These are phyloP conservation scores for Prunus persica DNA, from an alignment of 306 rosid species.

Conservation along the genomic window DNA sequence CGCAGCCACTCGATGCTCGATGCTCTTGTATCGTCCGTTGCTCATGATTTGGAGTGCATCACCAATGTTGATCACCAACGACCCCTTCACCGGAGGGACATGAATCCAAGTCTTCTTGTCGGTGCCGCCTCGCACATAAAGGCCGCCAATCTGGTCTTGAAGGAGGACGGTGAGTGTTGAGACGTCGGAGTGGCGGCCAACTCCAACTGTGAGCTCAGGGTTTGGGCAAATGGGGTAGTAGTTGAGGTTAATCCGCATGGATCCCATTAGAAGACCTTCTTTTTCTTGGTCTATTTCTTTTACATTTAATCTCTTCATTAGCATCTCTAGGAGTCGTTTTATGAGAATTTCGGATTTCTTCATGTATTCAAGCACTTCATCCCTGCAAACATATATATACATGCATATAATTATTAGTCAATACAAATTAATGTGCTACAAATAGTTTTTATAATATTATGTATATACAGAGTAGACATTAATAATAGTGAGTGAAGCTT, in stretches of 20 bases:
- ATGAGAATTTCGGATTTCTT: constrained; percentile 36
- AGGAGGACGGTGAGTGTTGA: constrained; percentile 56
- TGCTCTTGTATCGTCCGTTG: constrained; percentile 58
- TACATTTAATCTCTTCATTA: constrained; percentile 47
- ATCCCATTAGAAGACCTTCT: constrained; percentile 43
- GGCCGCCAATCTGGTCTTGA: constrained; percentile 59
- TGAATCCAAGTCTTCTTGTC: constrained; percentile 36
- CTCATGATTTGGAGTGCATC: constrained; percentile 63
- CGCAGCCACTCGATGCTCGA: constrained; percentile 52
- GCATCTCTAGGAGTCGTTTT: constrained; percentile 26
- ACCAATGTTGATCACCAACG: constrained; percentile 57
- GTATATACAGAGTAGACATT: no score
- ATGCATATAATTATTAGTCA: background rate
- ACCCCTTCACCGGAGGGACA: constrained; percentile 41
- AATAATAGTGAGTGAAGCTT: background rate
- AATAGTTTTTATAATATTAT: no score
- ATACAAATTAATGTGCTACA: no score
- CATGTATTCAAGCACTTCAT: constrained; percentile 49
- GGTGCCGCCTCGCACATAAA: constrained; percentile 25
- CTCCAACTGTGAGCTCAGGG: constrained; percentile 44
- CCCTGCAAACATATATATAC: constrained; percentile 19
- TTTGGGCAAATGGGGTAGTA: constrained; percentile 54
- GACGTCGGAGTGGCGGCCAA: constrained; percentile 61
- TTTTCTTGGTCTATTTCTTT: constrained; percentile 29
- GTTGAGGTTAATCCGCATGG: constrained; percentile 50